These are phyloP conservation scores for Populus tremula DNA, from an alignment of 345 rosid species.

Conservation along the genomic window DNA sequence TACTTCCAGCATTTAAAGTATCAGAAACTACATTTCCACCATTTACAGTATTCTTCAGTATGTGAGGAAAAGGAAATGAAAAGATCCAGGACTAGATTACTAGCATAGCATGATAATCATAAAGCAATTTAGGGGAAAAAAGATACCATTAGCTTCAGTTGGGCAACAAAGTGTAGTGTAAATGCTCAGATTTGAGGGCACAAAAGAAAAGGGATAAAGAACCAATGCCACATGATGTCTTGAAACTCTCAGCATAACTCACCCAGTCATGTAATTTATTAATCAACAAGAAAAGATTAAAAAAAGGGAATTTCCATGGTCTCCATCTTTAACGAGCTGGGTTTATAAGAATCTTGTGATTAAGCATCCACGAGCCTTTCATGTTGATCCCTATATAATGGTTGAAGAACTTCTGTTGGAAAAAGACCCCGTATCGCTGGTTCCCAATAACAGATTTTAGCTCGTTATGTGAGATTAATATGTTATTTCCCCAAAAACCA, in stretches of 20 bases:
- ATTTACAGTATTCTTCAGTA: neutral
- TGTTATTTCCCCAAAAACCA: neutral
- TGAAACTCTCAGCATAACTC: slow-evolving; percentile 1
- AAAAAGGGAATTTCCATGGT: neutral
- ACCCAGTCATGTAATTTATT: neutral
- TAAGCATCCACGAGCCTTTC: neutral
- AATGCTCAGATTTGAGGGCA: neutral
- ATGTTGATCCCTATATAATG: neutral
- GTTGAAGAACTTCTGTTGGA: neutral
- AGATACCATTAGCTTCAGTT: neutral
- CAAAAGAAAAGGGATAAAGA: neutral
- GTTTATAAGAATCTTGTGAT: neutral
- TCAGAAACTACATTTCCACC: neutral
- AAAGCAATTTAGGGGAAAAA: neutral
- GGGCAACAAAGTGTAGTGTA: neutral
- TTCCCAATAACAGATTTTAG: neutral
- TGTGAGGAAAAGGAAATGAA: neutral
- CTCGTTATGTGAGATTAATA: neutral
- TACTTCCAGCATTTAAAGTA: neutral
- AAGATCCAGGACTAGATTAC: neutral
- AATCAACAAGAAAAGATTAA: neutral
- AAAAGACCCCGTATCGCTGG: neutral
- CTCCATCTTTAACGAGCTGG: neutral
- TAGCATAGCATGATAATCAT: neutral
- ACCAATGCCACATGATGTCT: neutral